Base-by-base conservation (phyloP, 1,139 yeast species). In the Candida mesenterica region DNA sequence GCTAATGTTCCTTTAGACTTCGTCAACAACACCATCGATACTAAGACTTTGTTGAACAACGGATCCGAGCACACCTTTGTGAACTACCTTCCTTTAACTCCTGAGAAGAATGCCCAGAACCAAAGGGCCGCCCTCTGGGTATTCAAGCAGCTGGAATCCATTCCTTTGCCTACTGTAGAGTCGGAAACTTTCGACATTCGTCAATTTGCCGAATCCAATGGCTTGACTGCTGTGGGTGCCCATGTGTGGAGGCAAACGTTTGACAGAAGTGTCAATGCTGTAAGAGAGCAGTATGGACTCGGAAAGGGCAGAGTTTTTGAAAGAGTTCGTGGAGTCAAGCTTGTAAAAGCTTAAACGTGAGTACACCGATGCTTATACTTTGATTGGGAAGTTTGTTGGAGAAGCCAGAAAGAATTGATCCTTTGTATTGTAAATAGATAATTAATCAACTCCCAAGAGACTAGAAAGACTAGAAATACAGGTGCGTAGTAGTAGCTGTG, bases 121-220 rank as follows among this genome's bases (percentile, higher is more conserved):
- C 97, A 92, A 62, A 78, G 98, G 61, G 82, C 85, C 39, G 80
- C 88, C 39, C 78, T 88, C 32, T 89, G 97, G 96, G 95, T 88
- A 3, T 85, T 89, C 61, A 79, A 89, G 61, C 97, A 92, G 61
- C 39, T 50, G 3, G 49, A 48, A 7, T 46, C 43, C 31, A 43
- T 59, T 31, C 20, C 37, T 23, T 13, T 31, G 15, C 16, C 37
- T 5, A 20, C 33, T 2, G 39, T 36, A 24, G 22, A 20, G 6
- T 37, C 32, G 7, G 44, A 52, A 20, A 53, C 64, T 34, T 92
- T 92, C 53, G 77, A 88, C 50, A 82, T 92, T 42, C 77, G 97
- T 55, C 49, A 55, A 5, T 89, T 88, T 58, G 86, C 72, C 10
- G 67, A 64, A 4, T 44, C 60, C 6, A 57, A 85, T 55, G 57